phyloP scores from a whole-genome alignment of 305 asterid species.

The Plantago lanceolata region DNA sequence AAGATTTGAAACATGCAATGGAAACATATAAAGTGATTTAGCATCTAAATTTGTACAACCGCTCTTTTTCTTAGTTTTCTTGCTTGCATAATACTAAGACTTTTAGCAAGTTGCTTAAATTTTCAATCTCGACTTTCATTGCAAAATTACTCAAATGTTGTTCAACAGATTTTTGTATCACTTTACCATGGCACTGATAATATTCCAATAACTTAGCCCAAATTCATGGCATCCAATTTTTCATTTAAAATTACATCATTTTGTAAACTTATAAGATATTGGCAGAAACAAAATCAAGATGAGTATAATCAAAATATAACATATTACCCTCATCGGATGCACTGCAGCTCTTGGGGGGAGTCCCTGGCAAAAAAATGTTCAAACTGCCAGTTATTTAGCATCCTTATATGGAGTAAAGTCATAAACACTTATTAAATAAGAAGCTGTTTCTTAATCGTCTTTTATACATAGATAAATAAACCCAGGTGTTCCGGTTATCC shows the following conservation, averaged over 20 bases:
- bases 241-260: slow-evolving; percentile 16
- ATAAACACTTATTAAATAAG: too few relatives aligned
- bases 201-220: slow-evolving; percentile 1
- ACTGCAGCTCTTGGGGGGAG: slow-evolving; percentile 97
- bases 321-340: slow-evolving; percentile 93
- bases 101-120: slow-evolving; percentile 1
- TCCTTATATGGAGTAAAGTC: slow-evolving; percentile 16
- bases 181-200: not conserved
- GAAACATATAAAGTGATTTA: not conserved
- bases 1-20: too few relatives aligned
- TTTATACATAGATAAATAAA: too few relatives aligned
- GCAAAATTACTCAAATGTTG: too few relatives aligned
- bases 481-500: too few relatives aligned
- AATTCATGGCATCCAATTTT: slow-evolving; percentile 17
- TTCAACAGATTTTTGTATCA: too few relatives aligned
- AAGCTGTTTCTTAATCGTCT: too few relatives aligned
- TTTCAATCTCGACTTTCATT: not conserved
- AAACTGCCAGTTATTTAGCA: slow-evolving; percentile 25
- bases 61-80: slow-evolving; percentile 2
- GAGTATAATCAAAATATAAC: not conserved
- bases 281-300: not conserved
- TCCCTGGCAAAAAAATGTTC: slow-evolving; percentile 53
- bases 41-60: slow-evolving; percentile 7
- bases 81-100: slow-evolving; percentile 5
- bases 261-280: not conserved